A percentile compares a stretch with the other conserved stretches of the same genome.
Conservation (phyloP, 768 basidiomycete species). For the Obba rivulosa region DNA sequence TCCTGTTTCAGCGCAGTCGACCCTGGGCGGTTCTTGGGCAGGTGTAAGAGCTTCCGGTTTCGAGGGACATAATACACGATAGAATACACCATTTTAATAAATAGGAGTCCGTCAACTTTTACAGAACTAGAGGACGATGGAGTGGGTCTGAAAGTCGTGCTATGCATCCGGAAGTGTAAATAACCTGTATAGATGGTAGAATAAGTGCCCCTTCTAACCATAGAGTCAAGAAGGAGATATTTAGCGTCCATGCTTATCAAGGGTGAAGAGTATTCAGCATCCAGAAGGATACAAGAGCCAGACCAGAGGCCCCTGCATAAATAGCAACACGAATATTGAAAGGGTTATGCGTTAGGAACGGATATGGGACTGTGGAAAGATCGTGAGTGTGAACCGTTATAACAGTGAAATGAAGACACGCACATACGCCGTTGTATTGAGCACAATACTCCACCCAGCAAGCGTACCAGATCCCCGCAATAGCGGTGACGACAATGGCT, state of each 20-base stretch:
- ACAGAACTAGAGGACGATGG: no score
- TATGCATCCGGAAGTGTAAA: no score
- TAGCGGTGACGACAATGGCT: conserved; percentile 25
- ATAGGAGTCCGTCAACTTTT: no score
- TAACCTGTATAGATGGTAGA: no score
- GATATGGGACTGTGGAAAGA: conserved; percentile 62
- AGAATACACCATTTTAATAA: no score
- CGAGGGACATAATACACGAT: no score
- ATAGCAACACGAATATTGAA: conserved; percentile 49
- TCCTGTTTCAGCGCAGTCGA: no score
- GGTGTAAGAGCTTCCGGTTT: no score
- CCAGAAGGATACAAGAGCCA: conserved; percentile 55
- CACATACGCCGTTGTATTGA: conserved; percentile 54
- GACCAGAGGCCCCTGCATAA: conserved; percentile 45
- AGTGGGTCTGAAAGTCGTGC: no score
- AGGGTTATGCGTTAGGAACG: conserved; percentile 65
- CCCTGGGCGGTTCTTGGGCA: no score
- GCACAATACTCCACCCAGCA: conserved; percentile 68
- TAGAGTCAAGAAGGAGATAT: no score
- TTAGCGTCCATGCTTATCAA: neutral
- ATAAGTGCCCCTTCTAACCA: no score
- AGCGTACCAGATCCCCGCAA: conserved; percentile 44
- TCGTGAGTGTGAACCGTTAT: conserved; percentile 1
- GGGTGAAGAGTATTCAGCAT: conserved; percentile 54
- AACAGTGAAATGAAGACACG: conserved; percentile 22